Evolutionary conservation across 2,329 filamentous ascomycete genomes (phyloP).

Genomic region (Berkeleyomyces rouxiae): DNA sequence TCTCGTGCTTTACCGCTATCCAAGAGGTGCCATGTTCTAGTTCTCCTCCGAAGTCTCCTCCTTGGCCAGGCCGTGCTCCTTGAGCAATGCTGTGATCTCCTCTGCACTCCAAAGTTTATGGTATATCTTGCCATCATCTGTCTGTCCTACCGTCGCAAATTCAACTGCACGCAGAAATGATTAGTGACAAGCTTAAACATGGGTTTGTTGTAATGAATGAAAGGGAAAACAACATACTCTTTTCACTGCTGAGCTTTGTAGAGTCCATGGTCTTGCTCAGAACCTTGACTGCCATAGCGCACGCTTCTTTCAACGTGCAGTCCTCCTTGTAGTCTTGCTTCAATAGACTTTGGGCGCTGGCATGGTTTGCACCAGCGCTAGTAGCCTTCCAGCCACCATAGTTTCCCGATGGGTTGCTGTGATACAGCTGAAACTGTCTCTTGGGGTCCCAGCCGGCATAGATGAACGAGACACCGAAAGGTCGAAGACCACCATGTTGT

Average conservation of each 20-base stretch:
- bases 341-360: slow-evolving; percentile 85
- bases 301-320: slow-evolving; percentile 88
- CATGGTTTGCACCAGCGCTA: slow-evolving; percentile 94
- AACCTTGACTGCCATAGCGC: slow-evolving; percentile 94
- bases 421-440: slow-evolving; percentile 94
- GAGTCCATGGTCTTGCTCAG: slow-evolving; percentile 99
- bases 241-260: slow-evolving; percentile 96
- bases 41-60: slow-evolving; percentile 55
- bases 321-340: slow-evolving; percentile 99
- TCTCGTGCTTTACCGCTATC: not conserved
- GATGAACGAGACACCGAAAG: slow-evolving; percentile 98
- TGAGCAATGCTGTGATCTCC: slow-evolving; percentile 84
- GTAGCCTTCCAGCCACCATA: slow-evolving; percentile 99
- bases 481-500: slow-evolving; percentile 92
- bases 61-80: slow-evolving; percentile 91
- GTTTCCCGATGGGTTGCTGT: slow-evolving; percentile 96
- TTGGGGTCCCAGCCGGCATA: slow-evolving; percentile 96
- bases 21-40: slow-evolving; percentile 20
- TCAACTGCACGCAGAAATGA: slow-evolving; percentile 47
- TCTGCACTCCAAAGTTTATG: slow-evolving; percentile 95
- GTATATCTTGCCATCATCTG: slow-evolving; percentile 89
- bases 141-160: slow-evolving; percentile 94
- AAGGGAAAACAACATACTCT: slow-evolving; percentile 52
- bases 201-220: slow-evolving; percentile 19
- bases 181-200: slow-evolving; percentile 9